A percentile compares a stretch with the other conserved stretches of the same genome.
These are phyloP conservation scores for Mycosphaerella sp. DNA, from an alignment of 2,329 filamentous ascomycete species.

Conservation along the genomic window DNA sequence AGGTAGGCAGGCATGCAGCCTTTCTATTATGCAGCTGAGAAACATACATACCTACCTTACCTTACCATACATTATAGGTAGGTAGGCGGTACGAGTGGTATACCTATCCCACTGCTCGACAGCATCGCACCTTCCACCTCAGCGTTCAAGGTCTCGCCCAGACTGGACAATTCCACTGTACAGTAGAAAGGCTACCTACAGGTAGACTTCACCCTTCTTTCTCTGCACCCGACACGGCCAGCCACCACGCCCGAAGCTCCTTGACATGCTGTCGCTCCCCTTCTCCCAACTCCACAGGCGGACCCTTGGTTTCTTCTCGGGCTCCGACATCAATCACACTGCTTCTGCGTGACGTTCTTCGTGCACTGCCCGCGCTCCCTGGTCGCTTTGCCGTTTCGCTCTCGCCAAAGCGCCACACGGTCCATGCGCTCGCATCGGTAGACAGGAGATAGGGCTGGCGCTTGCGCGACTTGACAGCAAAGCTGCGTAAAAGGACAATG, in stretches of 20 bases:
- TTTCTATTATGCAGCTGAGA: no score
- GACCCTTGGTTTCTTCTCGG: conserved; percentile 41
- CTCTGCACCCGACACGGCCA: neutral
- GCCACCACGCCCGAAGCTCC: conserved; percentile 39
- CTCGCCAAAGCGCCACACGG: conserved; percentile 38
- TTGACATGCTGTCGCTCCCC: conserved; percentile 40
- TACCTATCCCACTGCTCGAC: no score
- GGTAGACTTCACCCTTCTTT: no score
- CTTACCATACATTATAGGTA: no score
- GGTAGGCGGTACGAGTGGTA: no score
- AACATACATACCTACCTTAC: no score
- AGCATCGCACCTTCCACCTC: no score
- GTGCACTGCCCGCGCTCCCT: conserved; percentile 19
- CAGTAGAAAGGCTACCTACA: no score
- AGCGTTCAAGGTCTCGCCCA: no score
- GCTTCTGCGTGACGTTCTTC: conserved; percentile 19
- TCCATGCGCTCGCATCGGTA: conserved; percentile 42
- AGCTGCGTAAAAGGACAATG: conserved; percentile 40
- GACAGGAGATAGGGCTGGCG: conserved; percentile 35
- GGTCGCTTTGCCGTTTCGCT: conserved; percentile 23
- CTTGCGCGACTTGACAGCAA: conserved; percentile 39
- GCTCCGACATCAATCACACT: conserved; percentile 21
- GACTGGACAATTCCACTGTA: no score
- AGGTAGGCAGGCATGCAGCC: no score
- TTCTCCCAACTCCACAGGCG: conserved; percentile 41